Percentiles rank a stretch among this genome's conserved stretches.
Evolutionary conservation across 2,329 filamentous ascomycete genomes (phyloP).

Genomic region (Cordyceps cicadae): DNA sequence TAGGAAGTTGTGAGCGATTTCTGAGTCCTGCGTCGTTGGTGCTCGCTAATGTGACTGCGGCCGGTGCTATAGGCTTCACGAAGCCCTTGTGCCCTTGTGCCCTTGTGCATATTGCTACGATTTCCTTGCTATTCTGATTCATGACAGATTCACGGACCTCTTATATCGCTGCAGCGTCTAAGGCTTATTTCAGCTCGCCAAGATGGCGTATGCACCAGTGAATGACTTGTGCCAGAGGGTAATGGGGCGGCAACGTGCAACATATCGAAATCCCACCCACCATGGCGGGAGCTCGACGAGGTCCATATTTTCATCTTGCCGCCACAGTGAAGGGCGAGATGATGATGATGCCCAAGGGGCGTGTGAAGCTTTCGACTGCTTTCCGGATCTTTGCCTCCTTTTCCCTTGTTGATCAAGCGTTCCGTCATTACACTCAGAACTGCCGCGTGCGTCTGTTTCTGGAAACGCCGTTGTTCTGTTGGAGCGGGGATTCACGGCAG

Average conservation of each 20-base stretch:
- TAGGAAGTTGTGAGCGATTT: neutral
- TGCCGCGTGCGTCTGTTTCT: neutral
- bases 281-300: neutral
- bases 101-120: too few relatives aligned
- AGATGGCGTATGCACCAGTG: too few relatives aligned
- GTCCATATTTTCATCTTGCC: too few relatives aligned
- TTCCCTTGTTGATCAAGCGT: neutral
- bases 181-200: too few relatives aligned
- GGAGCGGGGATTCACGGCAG: neutral
- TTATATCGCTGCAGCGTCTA: too few relatives aligned
- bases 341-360: neutral
- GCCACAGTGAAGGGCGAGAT: too few relatives aligned
- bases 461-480: neutral
- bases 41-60: neutral
- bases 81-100: neutral
- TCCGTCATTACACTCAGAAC: neutral
- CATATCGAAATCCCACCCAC: neutral
- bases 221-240: neutral
- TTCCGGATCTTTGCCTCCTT: neutral
- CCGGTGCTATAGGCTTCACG: neutral
- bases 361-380: neutral
- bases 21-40: neutral
- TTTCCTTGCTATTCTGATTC: neutral
- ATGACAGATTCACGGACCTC: too few relatives aligned
- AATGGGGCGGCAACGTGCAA: too few relatives aligned